Percentiles rank a stretch among this genome's conserved stretches.
These are phyloP conservation scores for Hyaloperonospora brassicae DNA, from an alignment of 352 stramenopile species.

Conservation along the genomic window DNA sequence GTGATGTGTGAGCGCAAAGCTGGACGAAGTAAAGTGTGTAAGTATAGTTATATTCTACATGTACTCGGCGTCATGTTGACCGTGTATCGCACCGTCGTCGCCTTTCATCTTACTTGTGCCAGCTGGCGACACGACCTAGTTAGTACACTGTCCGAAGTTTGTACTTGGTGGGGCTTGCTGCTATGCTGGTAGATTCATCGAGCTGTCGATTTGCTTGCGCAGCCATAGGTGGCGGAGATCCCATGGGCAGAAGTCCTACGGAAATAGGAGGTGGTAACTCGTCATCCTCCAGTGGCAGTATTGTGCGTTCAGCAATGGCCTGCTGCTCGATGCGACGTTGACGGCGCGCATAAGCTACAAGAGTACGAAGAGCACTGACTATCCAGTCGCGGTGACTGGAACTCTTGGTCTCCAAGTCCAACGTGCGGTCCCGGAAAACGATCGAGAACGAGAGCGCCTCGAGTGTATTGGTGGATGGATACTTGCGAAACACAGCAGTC, in stretches of 20 bases:
- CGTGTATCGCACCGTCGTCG: constrained; percentile 9
- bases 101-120: constrained; percentile 18
- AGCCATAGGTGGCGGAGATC: constrained; percentile 4
- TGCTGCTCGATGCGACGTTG: constrained; percentile 67
- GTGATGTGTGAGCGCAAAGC: constrained; percentile 21
- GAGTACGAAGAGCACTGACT: constrained; percentile 62
- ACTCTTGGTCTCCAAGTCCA: constrained; percentile 75
- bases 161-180: constrained; percentile 19
- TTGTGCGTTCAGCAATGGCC: constrained; percentile 58
- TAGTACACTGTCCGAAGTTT: constrained; percentile 34
- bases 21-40: background rate
- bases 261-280: constrained; percentile 1
- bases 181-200: constrained; percentile 10
- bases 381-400: constrained; percentile 75
- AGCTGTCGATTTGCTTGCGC: constrained; percentile 7
- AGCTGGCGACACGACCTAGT: constrained; percentile 2
- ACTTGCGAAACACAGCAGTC: constrained; percentile 77
- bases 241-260: background rate
- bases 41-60: constrained; percentile 12
- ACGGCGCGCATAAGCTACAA: constrained; percentile 61
- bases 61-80: constrained; percentile 9
- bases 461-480: constrained; percentile 32
- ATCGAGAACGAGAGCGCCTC: constrained; percentile 63
- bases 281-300: constrained; percentile 37
- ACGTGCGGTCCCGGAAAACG: constrained; percentile 62